Evolutionary conservation across 768 basidiomycete species (phyloP).

Genomic region (Panaeolus cyanescens): DNA sequence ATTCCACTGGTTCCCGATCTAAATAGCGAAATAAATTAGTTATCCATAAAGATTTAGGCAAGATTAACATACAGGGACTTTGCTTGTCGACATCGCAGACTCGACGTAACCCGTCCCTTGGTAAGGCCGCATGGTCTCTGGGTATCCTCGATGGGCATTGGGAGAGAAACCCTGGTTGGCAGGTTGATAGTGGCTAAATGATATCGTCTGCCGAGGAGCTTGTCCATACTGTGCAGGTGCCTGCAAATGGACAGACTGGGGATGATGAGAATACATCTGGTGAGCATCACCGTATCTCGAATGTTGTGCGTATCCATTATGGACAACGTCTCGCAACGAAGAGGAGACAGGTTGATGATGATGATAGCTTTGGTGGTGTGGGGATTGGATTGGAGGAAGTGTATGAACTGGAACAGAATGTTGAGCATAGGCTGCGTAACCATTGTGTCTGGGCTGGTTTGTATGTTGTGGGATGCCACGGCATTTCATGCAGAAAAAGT

Average conservation of each 20-base stretch:
- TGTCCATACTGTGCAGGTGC: conserved; percentile 1
- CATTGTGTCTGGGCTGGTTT: conserved; percentile 5
- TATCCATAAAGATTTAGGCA: background rate
- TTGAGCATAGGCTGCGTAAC: conserved; percentile 1
- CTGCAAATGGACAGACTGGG: conserved; percentile 9
- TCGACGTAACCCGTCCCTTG: background rate
- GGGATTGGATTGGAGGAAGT: conserved; percentile 5
- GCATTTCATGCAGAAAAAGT: conserved; percentile 76
- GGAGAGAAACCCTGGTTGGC: conserved; percentile 39
- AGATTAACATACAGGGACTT: background rate
- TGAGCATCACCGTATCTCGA: background rate
- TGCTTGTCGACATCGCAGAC: background rate
- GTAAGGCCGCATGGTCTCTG: conserved; percentile 25
- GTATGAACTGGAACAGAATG: background rate
- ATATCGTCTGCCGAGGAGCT: conserved; percentile 27
- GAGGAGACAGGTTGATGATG: conserved; percentile 1
- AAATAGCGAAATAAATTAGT: background rate
- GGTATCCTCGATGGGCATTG: conserved; percentile 15
- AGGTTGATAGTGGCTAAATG: conserved; percentile 52
- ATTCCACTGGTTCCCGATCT: conserved; percentile 17
- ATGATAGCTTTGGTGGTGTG: conserved; percentile 8
- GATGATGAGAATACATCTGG: background rate
- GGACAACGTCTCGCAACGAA: background rate
- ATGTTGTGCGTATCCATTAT: conserved; percentile 1
- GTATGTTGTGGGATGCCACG: conserved; percentile 19